A percentile compares a stretch with the other conserved stretches of the same genome.
Conservation (phyloP, 2,329 filamentous ascomycete genomes). For the Alternaria gaisen region DNA sequence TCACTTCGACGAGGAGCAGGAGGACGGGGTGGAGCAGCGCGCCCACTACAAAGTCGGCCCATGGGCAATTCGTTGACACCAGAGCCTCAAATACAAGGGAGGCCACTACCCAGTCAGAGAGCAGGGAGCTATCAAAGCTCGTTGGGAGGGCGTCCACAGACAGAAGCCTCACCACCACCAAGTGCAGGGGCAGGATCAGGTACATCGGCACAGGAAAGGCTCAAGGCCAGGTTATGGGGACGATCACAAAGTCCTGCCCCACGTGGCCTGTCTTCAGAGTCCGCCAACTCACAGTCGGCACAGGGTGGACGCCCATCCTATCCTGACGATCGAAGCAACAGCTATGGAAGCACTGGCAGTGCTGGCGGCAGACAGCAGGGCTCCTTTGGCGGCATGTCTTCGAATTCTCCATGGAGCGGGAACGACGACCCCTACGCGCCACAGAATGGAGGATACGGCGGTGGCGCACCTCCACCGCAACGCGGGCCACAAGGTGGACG, state of each 20-base stretch:
- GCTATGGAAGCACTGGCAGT: slow-evolving; percentile 36
- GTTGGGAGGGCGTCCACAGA: slow-evolving; percentile 46
- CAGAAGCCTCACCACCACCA: slow-evolving; percentile 50
- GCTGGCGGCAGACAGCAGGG: slow-evolving; percentile 41
- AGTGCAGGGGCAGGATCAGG: slow-evolving; percentile 47
- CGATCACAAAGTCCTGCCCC: slow-evolving; percentile 65
- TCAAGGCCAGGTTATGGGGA: slow-evolving; percentile 82
- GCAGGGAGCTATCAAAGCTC: slow-evolving; percentile 76
- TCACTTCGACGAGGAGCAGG: slow-evolving; percentile 57
- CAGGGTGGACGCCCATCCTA: slow-evolving; percentile 38
- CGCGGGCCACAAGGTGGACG: slow-evolving; percentile 42
- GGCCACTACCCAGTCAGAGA: slow-evolving; percentile 76
- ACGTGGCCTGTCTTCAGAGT: slow-evolving; percentile 36
- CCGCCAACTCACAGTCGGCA: slow-evolving; percentile 26
- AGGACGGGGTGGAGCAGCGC: slow-evolving; percentile 49
- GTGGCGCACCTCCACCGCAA: slow-evolving; percentile 35
- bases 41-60: slow-evolving; percentile 37
- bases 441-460: slow-evolving; percentile 32
- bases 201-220: slow-evolving; percentile 77
- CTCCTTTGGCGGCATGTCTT: slow-evolving; percentile 38
- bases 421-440: slow-evolving; percentile 45
- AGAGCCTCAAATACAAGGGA: slow-evolving; percentile 53
- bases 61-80: slow-evolving; percentile 45
- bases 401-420: slow-evolving; percentile 46
- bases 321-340: slow-evolving; percentile 45